Base-by-base conservation (phyloP, 2,329 filamentous ascomycete genomes). In the Sporothrix euskadiensis region DNA sequence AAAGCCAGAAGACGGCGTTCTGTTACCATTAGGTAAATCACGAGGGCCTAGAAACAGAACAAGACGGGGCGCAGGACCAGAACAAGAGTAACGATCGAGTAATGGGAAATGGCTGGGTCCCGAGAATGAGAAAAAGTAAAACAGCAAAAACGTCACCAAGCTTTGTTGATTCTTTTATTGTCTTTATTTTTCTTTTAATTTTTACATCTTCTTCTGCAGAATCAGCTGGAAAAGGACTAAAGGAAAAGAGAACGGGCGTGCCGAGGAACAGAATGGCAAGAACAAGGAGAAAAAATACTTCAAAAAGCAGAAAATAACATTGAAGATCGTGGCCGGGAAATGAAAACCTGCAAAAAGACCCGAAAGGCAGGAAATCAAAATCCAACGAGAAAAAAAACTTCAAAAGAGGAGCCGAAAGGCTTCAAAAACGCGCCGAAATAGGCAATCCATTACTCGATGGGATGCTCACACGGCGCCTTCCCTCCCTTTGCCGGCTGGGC, bases 391-490 rank as follows among this genome's bases (percentile, higher is more conserved):
- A 32, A 1, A 44, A 71, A 71, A 59, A 56, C 3, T n/a, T 14
- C 19, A 26, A 30, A 56, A 39, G 30, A 57, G 52, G 68, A 26
- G n/a, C 52, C 49, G 52, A 70, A 70, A 57, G 39, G 68, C 68
- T 44, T 70, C 68, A 69, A 44, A 70, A 70, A 22, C 35, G 26
- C 65, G 68, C 68, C 35, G 32, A 56, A 57, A 56, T 4, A 41
- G 52, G 52, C 32, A 57, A 57, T 41, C 35, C 39, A 70, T 63
- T 73, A 74, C 65, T 72, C 63, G 69, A 70, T 47, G 22, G 68
- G 14, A 59, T 47, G 35, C n/a, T 44, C 35, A 30, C 52, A 41
- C 35, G n/a, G 59, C 30, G 19, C 19, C 35, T n/a, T 57, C 69
- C 12, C 14, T 47, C 6, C 22, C 61, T 47, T 16, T 22, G 10